These are phyloP conservation scores for Pythium dissimile DNA, from an alignment of 352 stramenopile genomes.

Conservation along the genomic window DNA sequence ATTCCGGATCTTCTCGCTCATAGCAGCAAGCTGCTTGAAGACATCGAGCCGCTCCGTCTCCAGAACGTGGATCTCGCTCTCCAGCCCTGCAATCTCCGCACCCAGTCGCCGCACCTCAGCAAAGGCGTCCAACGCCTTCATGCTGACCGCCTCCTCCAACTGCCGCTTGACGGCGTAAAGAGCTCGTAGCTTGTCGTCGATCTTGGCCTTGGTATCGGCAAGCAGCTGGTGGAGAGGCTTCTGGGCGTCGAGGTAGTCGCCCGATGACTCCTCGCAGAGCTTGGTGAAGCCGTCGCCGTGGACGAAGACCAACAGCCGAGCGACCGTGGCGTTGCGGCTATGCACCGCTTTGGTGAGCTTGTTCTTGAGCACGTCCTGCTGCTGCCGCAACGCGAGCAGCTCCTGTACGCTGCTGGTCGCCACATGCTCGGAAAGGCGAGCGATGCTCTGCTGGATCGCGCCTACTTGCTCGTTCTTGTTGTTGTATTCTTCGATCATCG, in stretches of 20 bases:
- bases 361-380: constrained; percentile 13
- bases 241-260: constrained; percentile 48
- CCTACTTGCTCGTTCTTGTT: constrained; percentile 40
- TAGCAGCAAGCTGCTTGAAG: constrained; percentile 45
- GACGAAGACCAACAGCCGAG: constrained; percentile 39
- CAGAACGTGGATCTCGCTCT: constrained; percentile 37
- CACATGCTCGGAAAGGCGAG: constrained; percentile 11
- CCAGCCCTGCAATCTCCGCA: constrained; percentile 33
- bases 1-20: constrained; percentile 47
- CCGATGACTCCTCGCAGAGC: constrained; percentile 30
- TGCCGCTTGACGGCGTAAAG: constrained; percentile 38
- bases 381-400: neutral
- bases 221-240: constrained; percentile 47
- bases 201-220: constrained; percentile 33
- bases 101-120: constrained; percentile 54
- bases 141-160: constrained; percentile 57
- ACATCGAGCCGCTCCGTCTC: constrained; percentile 43
- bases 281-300: constrained; percentile 41
- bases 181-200: constrained; percentile 30
- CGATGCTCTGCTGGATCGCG: constrained; percentile 36
- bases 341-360: constrained; percentile 31
- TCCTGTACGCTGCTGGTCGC: constrained; percentile 5
- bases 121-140: constrained; percentile 46
- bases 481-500: constrained; percentile 64
- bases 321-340: constrained; percentile 46